A percentile compares a stretch with the other conserved stretches of the same genome.
Evolutionary conservation across 2,329 filamentous ascomycete genomes (phyloP).

Genomic region (Fusarium xyrophilum): DNA sequence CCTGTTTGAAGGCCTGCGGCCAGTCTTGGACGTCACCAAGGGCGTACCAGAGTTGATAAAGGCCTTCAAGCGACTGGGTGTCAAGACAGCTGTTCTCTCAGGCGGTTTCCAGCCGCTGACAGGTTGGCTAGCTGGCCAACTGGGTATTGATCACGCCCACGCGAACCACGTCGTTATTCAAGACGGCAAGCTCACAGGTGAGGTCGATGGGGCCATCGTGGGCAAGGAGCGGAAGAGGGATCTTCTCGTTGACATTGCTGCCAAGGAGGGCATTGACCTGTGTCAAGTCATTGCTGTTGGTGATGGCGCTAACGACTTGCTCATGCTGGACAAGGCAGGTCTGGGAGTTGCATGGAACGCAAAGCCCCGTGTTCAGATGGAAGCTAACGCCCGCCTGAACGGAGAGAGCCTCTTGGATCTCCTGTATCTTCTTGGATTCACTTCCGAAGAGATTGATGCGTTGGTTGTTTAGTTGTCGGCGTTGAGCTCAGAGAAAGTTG

Average conservation of each 20-base stretch:
- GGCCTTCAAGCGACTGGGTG: constrained; percentile 78
- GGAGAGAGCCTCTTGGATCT: constrained; percentile 73
- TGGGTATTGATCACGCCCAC: constrained; percentile 86
- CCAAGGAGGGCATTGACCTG: constrained; percentile 68
- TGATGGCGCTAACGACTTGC: constrained; percentile 82
- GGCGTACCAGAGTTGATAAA: constrained; percentile 78
- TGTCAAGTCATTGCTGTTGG: constrained; percentile 77
- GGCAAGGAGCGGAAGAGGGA: constrained; percentile 77
- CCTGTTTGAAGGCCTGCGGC: constrained; percentile 79
- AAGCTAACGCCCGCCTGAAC: constrained; percentile 76
- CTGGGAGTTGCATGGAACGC: constrained; percentile 84
- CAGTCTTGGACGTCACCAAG: constrained; percentile 78
- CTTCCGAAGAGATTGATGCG: constrained; percentile 61
- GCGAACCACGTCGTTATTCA: constrained; percentile 83
- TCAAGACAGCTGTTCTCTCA: constrained; percentile 88
- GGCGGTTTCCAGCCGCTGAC: constrained; percentile 93
- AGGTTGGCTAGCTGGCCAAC: constrained; percentile 78
- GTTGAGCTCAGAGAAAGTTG: constrained; percentile 14
- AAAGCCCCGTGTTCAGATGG: constrained; percentile 81
- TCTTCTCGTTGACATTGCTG: constrained; percentile 73
- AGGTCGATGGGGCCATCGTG: constrained; percentile 75
- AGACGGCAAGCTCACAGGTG: constrained; percentile 70
- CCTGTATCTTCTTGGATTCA: constrained; percentile 76
- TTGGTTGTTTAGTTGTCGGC: constrained; percentile 33
- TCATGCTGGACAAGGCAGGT: constrained; percentile 79